Base-by-base conservation (phyloP, 306 rosid genomes). In the Castanea crenata region DNA sequence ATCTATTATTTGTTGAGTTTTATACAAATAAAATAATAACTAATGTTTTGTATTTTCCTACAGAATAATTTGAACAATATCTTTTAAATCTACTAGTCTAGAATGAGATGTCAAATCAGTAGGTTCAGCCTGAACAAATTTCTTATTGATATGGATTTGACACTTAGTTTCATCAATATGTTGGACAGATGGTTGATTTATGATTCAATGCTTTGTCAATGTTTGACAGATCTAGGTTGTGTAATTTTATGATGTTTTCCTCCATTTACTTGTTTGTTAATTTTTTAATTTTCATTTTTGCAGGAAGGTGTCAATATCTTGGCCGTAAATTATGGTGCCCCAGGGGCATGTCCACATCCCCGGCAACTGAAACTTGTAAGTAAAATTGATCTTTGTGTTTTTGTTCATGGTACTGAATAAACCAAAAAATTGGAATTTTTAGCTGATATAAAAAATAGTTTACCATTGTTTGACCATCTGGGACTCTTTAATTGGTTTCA, bases 301-400 rank as follows among this genome's bases (percentile, higher is more conserved):
- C 90, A 95, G 99, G 99, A 95, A 81, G 97, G 96, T 55, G 87
- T 86, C 76, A 95, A 89, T 76, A 84, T 95, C 58, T 77, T 95
- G 87, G 99, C 92, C 38, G 97, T 95, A 82, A 90, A 85, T 82
- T 95, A 92, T 84, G 99, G 98, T 74, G 77, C 96, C 51, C 93
- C 89, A 2, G 97, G 98, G 71, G 87, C 94, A 54, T 95, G 99
- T 79, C 87, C 97, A 61, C 88, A 87, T 80, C 99, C 98, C 69
- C 88, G 99, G 62, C 89, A 91, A 78, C 74, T 88, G 85, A 91
- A 80, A 85, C 92, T 81, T 84, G 98, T 95, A 87, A 90, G 94
- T 75, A 0, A 67, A 73, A 71, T 34, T 70, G 27, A 25, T 61
- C 59, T 71, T 80, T 59, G 44, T 27, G 27, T 68, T 75, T 31